Evolutionary conservation across 73 alveolate species (phyloP), one percentile per base, ranked within the genome.

Genomic region (Symbiodinium natans): DNA sequence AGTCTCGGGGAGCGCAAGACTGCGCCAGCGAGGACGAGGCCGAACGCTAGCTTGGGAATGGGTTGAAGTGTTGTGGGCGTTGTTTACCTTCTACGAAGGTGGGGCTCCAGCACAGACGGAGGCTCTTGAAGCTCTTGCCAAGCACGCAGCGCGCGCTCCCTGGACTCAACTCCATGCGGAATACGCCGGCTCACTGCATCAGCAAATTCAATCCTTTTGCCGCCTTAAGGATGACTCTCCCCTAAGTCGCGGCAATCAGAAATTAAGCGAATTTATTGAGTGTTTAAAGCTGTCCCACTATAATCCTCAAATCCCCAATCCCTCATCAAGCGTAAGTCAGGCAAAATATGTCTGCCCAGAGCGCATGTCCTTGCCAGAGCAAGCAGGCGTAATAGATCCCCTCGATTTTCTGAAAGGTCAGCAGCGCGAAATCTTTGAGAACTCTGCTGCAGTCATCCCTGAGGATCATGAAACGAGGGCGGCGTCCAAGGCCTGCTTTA

Each of bases 361-460:
- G 19, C 38, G 92, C 3, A 83, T 83, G 92, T 83, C 75, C 8
- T 21, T 83, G 42, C 92, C 92, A 2, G 74, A 31, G 17, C 4
- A 40, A 29, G 92, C 74, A 41, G 92, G 92, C 41, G 41, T 83
- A 5, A n/a, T 83, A 13, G 92, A 21, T 5, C 92, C 92, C 3
- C 25, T 25, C 2, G n/a, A 83, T 1, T 41, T 41, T 31, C n/a
- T 83, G 41, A 83, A 83, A 41, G 92, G 92, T 4, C 3, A 5
- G 43, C 39, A 83, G 25, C 33, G 42, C 29, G 42, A 41, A 10
- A 11, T 63, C 29, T 83, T 41, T 25, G 0, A 4, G 33, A 36
- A 29, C 15, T 21, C 41, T 73, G 42, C 92, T 17, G 29, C 11
- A 15, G 27, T 4, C 5, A 74, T 83, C 41, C 63, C 63, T 48